Evolutionary conservation across 371 early-diverging fungal genomes (phyloP).

Genomic region (Mortierella sp.): DNA sequence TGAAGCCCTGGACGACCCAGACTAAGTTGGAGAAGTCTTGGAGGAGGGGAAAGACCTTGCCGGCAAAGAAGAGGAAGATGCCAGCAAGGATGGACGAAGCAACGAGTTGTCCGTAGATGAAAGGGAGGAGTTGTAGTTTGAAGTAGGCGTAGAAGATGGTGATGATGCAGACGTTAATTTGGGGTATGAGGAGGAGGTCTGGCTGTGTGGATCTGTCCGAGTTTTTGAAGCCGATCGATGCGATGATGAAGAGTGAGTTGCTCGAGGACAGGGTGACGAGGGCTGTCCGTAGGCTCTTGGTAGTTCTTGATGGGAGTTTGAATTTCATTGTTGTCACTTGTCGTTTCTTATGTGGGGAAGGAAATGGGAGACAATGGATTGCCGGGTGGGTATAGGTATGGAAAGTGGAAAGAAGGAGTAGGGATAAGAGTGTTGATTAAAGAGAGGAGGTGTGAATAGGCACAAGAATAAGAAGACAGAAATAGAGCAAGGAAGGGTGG

Average conservation of each 20-base stretch:
- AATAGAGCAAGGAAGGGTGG: neutral
- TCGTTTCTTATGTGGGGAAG: neutral
- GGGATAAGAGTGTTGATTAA: too few species aligned
- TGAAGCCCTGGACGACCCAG: slow-evolving; percentile 9
- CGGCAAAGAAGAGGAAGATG: slow-evolving; percentile 20
- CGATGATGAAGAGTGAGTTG: slow-evolving; percentile 20
- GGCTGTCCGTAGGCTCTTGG: neutral
- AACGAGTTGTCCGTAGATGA: slow-evolving; percentile 5
- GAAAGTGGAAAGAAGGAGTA: neutral
- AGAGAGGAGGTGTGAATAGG: neutral
- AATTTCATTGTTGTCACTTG: neutral
- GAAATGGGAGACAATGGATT: neutral
- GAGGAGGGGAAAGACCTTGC: neutral
- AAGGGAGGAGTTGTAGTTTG: neutral
- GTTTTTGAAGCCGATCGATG: slow-evolving; percentile 13
- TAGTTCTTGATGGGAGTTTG: neutral
- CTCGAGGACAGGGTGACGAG: slow-evolving; percentile 5
- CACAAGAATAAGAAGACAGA: too few species aligned
- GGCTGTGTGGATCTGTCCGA: neutral
- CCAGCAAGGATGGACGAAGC: slow-evolving; percentile 9
- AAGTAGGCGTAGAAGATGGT: slow-evolving; percentile 28
- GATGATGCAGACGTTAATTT: slow-evolving; percentile 19
- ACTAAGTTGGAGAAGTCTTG: neutral
- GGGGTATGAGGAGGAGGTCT: slow-evolving; percentile 22
- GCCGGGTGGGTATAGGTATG: neutral